These are phyloP conservation scores for Pholiota molesta DNA, from an alignment of 768 basidiomycete genomes.

Conservation along the genomic window DNA sequence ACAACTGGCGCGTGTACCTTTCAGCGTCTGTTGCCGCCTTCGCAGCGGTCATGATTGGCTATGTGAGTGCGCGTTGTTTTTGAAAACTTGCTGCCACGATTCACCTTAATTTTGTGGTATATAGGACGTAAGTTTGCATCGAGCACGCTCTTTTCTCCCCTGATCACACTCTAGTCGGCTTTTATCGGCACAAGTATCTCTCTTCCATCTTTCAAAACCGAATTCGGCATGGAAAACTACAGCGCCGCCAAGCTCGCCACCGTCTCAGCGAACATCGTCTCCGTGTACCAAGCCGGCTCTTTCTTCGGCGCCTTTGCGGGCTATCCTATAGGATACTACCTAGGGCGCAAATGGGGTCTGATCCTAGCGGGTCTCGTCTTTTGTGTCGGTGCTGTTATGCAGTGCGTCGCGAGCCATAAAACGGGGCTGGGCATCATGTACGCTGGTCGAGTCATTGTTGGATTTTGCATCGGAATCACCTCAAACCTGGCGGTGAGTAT, in stretches of 20 bases:
- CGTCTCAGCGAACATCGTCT: conserved; percentile 47
- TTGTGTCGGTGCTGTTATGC: conserved; percentile 41
- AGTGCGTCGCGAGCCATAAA: conserved; percentile 31
- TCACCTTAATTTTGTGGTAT: background rate
- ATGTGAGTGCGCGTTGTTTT: conserved; percentile 1
- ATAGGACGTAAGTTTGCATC: conserved; percentile 2
- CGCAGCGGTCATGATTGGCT: conserved; percentile 45
- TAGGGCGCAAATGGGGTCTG: conserved; percentile 39
- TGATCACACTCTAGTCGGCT: conserved; percentile 30
- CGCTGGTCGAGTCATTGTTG: conserved; percentile 43
- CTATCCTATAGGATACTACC: conserved; percentile 40
- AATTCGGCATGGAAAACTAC: conserved; percentile 41
- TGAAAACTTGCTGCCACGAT: background rate
- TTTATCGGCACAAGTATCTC: conserved; percentile 51
- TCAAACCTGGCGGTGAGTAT: conserved; percentile 10
- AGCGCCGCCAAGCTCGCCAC: conserved; percentile 23
- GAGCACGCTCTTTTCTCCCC: background rate
- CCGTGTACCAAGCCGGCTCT: conserved; percentile 46
- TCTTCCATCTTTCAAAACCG: conserved; percentile 43
- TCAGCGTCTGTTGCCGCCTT: conserved; percentile 36
- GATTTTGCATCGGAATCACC: conserved; percentile 40
- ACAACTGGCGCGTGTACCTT: conserved; percentile 44
- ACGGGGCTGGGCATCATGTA: conserved; percentile 40
- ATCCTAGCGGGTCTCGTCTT: conserved; percentile 38
- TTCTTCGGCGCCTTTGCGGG: conserved; percentile 44